These are phyloP conservation scores for Malassezia furfur DNA, from an alignment of 1,284 basidiomycete species.

Conservation along the genomic window DNA sequence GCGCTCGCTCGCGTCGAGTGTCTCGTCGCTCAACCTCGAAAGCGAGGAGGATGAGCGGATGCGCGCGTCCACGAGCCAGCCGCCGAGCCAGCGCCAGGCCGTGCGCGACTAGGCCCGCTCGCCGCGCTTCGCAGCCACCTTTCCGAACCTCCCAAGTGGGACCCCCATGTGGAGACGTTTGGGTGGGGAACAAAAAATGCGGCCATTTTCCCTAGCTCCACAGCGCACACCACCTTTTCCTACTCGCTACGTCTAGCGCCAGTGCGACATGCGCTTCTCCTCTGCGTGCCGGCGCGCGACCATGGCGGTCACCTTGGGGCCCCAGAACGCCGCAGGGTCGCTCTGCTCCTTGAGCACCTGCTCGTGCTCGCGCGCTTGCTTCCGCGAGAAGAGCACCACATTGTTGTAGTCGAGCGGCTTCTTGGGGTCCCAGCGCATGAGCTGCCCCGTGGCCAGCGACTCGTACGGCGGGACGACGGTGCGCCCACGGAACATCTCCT, in stretches of 20 bases:
- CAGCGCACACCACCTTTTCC: no score
- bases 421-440: slow-evolving; percentile 42
- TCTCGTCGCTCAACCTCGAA: background rate
- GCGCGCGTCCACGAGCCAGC: background rate
- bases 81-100: background rate
- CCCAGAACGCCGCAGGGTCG: slow-evolving; percentile 42
- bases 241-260: slow-evolving; percentile 2
- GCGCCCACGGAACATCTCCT: slow-evolving; percentile 39
- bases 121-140: no score
- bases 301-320: slow-evolving; percentile 26
- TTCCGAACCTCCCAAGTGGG: no score
- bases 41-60: background rate
- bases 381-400: slow-evolving; percentile 33
- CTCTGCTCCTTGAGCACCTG: slow-evolving; percentile 27
- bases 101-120: no score
- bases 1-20: background rate
- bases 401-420: slow-evolving; percentile 39
- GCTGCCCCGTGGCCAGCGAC: slow-evolving; percentile 20
- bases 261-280: slow-evolving; percentile 23
- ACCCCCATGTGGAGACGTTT: background rate
- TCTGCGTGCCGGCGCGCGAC: slow-evolving; percentile 35
- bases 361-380: slow-evolving; percentile 36
- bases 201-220: background rate
- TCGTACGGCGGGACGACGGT: slow-evolving; percentile 39
- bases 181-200: no score